phyloP scores from a whole-genome alignment of 2,329 filamentous ascomycete genomes.

The Juglanconis sp. region DNA sequence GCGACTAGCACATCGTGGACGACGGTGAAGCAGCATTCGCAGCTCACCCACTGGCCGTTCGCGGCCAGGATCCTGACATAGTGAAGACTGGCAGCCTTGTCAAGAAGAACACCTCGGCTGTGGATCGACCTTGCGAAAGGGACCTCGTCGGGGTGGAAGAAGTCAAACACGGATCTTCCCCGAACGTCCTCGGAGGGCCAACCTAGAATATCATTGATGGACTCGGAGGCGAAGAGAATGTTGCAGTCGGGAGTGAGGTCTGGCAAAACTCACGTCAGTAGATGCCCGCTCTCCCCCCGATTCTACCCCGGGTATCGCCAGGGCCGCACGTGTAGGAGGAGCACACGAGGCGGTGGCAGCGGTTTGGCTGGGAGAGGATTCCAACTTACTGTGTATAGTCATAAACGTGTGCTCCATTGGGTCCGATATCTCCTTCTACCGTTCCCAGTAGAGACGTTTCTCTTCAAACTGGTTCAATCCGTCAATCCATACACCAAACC shows the following conservation, averaged over 20 bases:
- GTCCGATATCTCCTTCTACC: conserved; percentile 19
- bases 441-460: conserved; percentile 4
- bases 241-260: conserved; percentile 73
- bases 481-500: conserved; percentile 22
- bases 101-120: conserved; percentile 68
- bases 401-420: conserved; percentile 84
- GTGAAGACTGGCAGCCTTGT: conserved; percentile 80
- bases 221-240: conserved; percentile 80
- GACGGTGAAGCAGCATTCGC: conserved; percentile 86
- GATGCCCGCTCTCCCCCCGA: background rate
- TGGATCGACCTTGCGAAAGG: conserved; percentile 72
- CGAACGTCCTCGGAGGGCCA: conserved; percentile 74
- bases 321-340: background rate
- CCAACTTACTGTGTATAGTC: conserved; percentile 75
- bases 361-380: conserved; percentile 4
- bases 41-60: conserved; percentile 70
- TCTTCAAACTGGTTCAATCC: conserved; percentile 20
- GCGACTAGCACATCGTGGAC: conserved; percentile 86
- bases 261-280: conserved; percentile 31
- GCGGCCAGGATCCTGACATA: conserved; percentile 71
- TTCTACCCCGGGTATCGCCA: too few relatives aligned
- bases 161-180: conserved; percentile 77
- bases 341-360: background rate
- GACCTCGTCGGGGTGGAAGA: conserved; percentile 79
- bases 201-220: conserved; percentile 77